Conservation (phyloP, 1,284 basidiomycete species). For the Sanguinoderma infundibulare region DNA sequence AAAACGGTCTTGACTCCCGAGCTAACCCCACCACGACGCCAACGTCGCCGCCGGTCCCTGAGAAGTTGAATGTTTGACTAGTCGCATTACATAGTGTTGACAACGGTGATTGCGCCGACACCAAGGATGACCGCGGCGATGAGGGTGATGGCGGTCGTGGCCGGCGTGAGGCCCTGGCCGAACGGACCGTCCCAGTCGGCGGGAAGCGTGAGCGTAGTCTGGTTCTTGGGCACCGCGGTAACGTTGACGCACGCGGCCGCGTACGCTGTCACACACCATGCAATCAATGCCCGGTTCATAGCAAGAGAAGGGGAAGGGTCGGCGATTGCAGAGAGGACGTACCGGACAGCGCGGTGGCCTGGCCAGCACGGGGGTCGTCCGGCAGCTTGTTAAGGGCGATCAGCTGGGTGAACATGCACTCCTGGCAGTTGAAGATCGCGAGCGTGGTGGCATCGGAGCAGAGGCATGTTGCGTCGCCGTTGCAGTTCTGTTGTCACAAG, state of each 20-base stretch:
- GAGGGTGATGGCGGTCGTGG: conserved; percentile 49
- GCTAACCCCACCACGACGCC: too few relatives aligned
- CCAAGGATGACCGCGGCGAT: conserved; percentile 52
- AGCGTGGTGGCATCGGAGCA: conserved; percentile 48
- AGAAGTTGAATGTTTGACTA: too few relatives aligned
- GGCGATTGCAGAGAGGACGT: conserved; percentile 21
- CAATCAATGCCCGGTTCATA: not conserved
- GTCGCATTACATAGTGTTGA: conserved; percentile 50
- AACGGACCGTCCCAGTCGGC: conserved; percentile 63
- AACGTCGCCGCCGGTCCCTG: too few relatives aligned
- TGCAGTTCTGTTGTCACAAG: conserved; percentile 33
- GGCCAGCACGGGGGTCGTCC: conserved; percentile 59
- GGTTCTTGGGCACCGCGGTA: conserved; percentile 37
- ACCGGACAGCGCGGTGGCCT: conserved; percentile 57
- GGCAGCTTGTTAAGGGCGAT: conserved; percentile 52
- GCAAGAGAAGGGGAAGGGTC: not conserved
- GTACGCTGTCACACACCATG: conserved; percentile 45
- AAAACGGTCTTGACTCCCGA: too few relatives aligned
- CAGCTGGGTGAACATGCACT: conserved; percentile 64
- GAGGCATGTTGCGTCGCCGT: conserved; percentile 49
- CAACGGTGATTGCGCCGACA: conserved; percentile 46
- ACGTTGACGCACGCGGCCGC: conserved; percentile 48
- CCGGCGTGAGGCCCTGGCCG: conserved; percentile 46
- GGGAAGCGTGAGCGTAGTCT: conserved; percentile 49
- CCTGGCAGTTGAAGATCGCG: conserved; percentile 54